Evolutionary conservation across 352 stramenopile species (phyloP), one percentile per base, ranked within the genome.

Genomic region (Pythium grandisporangium): DNA sequence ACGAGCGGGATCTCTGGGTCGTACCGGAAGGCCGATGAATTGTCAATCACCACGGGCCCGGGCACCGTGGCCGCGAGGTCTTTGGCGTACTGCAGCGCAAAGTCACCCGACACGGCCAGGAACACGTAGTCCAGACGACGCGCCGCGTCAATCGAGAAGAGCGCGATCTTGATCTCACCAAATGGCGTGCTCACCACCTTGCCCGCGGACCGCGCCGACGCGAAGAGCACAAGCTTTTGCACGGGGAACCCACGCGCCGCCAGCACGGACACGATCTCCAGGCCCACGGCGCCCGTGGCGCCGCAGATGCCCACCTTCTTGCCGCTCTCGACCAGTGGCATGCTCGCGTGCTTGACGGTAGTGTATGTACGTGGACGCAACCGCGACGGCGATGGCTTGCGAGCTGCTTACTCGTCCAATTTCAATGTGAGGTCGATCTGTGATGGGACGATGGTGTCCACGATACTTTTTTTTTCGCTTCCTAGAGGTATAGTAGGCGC

Each of bases 1-100:
- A 98, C 85, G 7, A 98, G 65, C 35, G 95, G 95, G 45, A 96
- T 82, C 34, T 89, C 67, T 5, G 73, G 48, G 55, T 95, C 61
- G 49, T 96, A 95, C 14, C 96, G 86, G 62, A 98, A 98, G 16
- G 96, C 96, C 39, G 92, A 98, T 51, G 92, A 98, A 74, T 99
- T 99, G 67, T 99, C 96, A 63, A 99, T 98, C n/a, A 98, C 94
- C 17, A 98, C 71, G 6, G 86, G 80, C 2, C 88, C 79, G 47
- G 86, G 82, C 6, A 71, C 60, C 21, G 75, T 44, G 5, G 70
- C 65, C 10, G 83, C 82, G 53, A 99, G 87, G 38, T 95, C 76
- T 45, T 93, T 61, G 10, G 94, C 96, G 65, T 97, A 97, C 63
- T 98, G 71, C 39, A 98, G 67, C 30, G 93, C 93, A 53, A 99